Evolutionary conservation across 2,329 filamentous ascomycete genomes (phyloP).

Genomic region (Beauveria varroae): DNA sequence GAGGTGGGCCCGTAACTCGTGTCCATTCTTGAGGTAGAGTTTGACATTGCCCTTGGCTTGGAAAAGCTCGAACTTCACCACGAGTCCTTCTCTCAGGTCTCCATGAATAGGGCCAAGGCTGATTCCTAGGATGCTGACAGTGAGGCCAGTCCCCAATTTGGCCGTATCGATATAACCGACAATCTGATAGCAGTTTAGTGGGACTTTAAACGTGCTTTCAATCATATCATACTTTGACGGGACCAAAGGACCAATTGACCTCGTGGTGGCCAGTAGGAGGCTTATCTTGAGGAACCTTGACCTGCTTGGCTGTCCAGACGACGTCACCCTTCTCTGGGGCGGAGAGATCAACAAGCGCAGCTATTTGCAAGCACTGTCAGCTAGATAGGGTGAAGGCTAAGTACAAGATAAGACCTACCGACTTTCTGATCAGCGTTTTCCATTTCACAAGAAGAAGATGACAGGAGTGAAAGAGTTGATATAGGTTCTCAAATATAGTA

Average conservation of each 20-base stretch:
- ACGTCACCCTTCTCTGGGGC: background rate
- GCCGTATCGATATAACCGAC: background rate
- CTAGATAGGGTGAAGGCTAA: background rate
- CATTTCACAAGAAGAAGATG: too few relatives aligned
- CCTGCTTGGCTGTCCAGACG: background rate
- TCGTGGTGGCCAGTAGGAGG: background rate
- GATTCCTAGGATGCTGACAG: background rate
- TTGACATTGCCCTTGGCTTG: background rate
- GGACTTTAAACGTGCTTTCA: background rate
- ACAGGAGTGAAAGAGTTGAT: too few relatives aligned
- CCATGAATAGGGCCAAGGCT: background rate
- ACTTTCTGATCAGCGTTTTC: background rate
- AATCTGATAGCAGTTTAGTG: background rate
- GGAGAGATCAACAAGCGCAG: background rate
- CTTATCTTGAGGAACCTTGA: background rate
- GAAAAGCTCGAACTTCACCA: background rate
- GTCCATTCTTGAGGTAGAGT: background rate
- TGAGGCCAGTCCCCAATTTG: background rate
- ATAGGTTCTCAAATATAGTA: too few relatives aligned
- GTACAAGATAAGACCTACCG: background rate
- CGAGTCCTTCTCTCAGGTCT: background rate
- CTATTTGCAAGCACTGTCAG: background rate
- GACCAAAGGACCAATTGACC: background rate
- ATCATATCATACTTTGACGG: background rate
- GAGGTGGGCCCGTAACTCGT: background rate